phyloP scores from a whole-genome alignment of 2,329 filamentous ascomycete genomes.

The Colletotrichum sp. region DNA sequence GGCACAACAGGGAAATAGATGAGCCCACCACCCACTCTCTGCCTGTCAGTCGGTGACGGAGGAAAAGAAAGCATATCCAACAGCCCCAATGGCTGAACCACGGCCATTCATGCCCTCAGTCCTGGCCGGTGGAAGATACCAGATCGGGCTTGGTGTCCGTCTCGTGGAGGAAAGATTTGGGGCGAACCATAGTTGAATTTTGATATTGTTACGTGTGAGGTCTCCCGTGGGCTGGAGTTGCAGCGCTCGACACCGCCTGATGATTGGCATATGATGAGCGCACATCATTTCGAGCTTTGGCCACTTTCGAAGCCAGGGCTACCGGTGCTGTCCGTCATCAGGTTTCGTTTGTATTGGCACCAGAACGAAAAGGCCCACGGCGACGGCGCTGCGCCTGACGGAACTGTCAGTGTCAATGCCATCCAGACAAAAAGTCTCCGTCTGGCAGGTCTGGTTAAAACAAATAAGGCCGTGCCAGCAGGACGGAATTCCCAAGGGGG shows the following conservation, averaged over 20 bases:
- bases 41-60: background rate
- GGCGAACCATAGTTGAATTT: background rate
- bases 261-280: background rate
- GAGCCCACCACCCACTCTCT: background rate
- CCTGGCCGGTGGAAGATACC: background rate
- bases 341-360: background rate
- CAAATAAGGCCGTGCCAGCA: background rate
- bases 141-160: background rate
- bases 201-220: background rate
- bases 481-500: background rate
- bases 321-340: constrained; percentile 1
- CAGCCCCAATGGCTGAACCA: background rate
- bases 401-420: background rate
- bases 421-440: background rate
- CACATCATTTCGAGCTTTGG: constrained; percentile 3
- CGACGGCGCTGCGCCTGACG: background rate
- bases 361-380: background rate
- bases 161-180: background rate
- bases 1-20: background rate
- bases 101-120: background rate
- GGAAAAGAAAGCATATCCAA: background rate
- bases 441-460: background rate
- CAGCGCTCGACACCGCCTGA: background rate
- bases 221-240: background rate
- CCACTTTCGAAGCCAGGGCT: background rate